These are phyloP conservation scores for Anthracocystis walkeri DNA, from an alignment of 1,284 basidiomycete species.

Conservation along the genomic window DNA sequence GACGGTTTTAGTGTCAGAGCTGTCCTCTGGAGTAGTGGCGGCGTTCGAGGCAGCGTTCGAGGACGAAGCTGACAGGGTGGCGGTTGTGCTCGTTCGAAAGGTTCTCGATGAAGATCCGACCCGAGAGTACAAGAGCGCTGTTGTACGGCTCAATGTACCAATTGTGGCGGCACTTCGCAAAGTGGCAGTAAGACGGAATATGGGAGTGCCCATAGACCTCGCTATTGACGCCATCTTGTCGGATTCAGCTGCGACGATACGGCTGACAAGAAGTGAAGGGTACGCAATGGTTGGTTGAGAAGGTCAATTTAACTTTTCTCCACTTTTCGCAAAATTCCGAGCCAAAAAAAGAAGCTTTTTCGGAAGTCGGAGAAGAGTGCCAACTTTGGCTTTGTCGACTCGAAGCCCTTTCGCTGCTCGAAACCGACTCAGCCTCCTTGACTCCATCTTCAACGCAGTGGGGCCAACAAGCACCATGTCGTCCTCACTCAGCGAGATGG, in stretches of 20 bases:
- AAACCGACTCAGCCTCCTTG: conserved; percentile 14
- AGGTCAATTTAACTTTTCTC: conserved; percentile 20
- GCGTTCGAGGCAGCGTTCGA: not conserved
- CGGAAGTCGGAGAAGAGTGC: conserved; percentile 29
- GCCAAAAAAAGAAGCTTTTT: conserved; percentile 8
- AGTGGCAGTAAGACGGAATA: conserved; percentile 3
- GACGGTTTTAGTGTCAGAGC: not conserved
- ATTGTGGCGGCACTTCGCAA: conserved; percentile 6
- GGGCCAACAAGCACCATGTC: conserved; percentile 17
- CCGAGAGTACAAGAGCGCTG: not conserved
- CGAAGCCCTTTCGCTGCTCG: not conserved
- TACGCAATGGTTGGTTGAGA: not conserved
- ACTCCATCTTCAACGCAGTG: not conserved
- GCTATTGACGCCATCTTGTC: conserved; percentile 16
- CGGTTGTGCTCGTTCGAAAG: conserved; percentile 9
- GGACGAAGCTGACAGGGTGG: not conserved
- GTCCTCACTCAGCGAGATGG: conserved; percentile 27
- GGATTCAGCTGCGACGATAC: not conserved
- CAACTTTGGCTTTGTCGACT: not conserved
- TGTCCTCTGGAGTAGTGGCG: not conserved
- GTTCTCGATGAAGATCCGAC: conserved; percentile 12
- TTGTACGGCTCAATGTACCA: not conserved
- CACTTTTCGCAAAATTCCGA: conserved; percentile 17
- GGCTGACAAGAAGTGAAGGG: not conserved
- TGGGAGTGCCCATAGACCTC: not conserved